These are phyloP conservation scores for Vitis amurensis DNA, from an alignment of 164 flowering plant genomes.

Conservation along the genomic window DNA sequence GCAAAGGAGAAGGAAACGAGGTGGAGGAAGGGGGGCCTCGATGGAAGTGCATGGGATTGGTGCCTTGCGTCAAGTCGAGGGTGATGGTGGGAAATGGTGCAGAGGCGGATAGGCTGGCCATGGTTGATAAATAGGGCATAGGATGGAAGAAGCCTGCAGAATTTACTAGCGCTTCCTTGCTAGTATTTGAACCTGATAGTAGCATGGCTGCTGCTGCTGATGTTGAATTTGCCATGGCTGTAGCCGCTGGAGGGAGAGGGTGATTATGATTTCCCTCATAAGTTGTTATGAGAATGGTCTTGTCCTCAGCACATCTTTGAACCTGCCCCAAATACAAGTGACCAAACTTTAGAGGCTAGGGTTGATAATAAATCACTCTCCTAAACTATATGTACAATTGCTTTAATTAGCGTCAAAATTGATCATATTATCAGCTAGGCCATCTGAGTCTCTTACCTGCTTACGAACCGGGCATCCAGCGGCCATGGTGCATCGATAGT, in stretches of 20 bases:
- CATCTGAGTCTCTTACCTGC: constrained; percentile 33
- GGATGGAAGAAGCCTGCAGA: constrained; percentile 27
- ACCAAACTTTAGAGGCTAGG: neutral
- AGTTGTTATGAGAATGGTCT: constrained; percentile 34
- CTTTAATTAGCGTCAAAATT: too few species aligned
- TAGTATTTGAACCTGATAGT: constrained; percentile 35
- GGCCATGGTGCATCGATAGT: constrained; percentile 68
- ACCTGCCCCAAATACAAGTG: constrained; percentile 17
- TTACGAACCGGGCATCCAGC: constrained; percentile 63
- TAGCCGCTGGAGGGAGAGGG: constrained; percentile 42
- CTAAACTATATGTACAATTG: too few species aligned
- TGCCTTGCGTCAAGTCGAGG: constrained; percentile 48
- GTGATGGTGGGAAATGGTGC: constrained; percentile 68
- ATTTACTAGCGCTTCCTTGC: constrained; percentile 29
- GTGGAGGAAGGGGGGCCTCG: constrained; percentile 15
- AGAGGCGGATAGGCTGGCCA: constrained; percentile 63
- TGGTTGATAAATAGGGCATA: constrained; percentile 45
- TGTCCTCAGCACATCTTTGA: constrained; percentile 43
- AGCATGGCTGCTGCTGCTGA: constrained; percentile 46
- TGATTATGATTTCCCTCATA: constrained; percentile 50
- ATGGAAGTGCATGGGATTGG: constrained; percentile 26
- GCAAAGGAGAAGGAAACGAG: constrained; percentile 26
- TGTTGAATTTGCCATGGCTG: constrained; percentile 40
- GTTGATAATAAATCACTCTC: neutral
- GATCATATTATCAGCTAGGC: too few species aligned